Base-by-base conservation (phyloP, 2,329 filamentous ascomycete genomes). In the Fusarium duplospermum region DNA sequence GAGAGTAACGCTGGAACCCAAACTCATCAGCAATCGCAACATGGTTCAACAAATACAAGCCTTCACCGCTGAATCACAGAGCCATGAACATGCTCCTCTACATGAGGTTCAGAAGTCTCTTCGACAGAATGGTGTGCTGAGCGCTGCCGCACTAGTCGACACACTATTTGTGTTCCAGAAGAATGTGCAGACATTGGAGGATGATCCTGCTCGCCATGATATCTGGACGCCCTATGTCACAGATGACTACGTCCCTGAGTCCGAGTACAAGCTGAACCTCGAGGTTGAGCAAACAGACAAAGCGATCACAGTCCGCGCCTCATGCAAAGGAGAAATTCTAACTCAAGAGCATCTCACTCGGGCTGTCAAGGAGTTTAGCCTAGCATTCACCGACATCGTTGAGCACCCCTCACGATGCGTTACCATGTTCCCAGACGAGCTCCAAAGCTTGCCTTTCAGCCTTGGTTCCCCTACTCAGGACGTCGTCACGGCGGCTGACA, bases 221-320 rank as follows among this genome's bases (percentile, higher is more conserved):
- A 58, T 58, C 22, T 58, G 54, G 54, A 29, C 20, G 6, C 54
- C 54, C 22, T 58, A 58, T 40, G 35, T 58, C 54, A 27, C 54
- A 58, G 54, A 58, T 58, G 54, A 38, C 54, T 58, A 58, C 54
- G 10, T 58, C 18, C 54, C 33, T 38, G 54, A 58, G 35, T 58
- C 54, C 33, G 54, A 58, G 54, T 58, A 58, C 54, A 58, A 40
- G 14, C 22, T 58, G 35, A 58, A 40, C 54, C 54, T 58, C 20
- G 33, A 58, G 33, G 54, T 58, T 27, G 54, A 58, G 54, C 54
- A 58, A 38, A 58, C 54, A n/a, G 22, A 40, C 35, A 58, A 38
- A 22, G 54, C 22, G 22, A n/a, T 58, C 54, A 58, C 22, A 18
- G 33, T 58, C 35, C 22, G 54, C 35, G 54, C 54, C 14, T 40